phyloP scores from a whole-genome alignment of 73 alveolate species.

The Tetrahymena elliotti region DNA sequence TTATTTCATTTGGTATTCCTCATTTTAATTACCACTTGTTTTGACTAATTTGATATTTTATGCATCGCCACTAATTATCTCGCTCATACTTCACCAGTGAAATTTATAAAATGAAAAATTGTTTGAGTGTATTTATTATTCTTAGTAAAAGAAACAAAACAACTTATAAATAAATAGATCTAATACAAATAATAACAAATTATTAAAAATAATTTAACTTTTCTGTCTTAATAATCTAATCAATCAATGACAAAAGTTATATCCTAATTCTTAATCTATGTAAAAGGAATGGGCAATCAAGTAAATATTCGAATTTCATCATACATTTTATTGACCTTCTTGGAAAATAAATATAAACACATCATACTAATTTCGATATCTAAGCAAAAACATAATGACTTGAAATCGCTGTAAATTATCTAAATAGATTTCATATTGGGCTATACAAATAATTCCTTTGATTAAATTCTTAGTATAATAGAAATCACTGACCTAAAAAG shows the following conservation, averaged over 20 bases:
- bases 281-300: neutral
- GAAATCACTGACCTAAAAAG: no score
- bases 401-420: no score
- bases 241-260: neutral
- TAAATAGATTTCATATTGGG: no score
- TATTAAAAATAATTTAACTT: no score
- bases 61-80: neutral
- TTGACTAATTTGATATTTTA: neutral
- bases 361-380: neutral
- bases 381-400: no score
- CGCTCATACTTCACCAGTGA: neutral
- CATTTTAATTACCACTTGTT: neutral
- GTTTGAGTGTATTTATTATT: no score
- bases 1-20: neutral
- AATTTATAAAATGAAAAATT: no score
- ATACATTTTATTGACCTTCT: no score
- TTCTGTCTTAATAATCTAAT: no score
- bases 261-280: neutral
- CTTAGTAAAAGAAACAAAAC: neutral
- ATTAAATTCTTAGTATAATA: no score
- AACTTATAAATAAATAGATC: neutral
- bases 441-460: no score
- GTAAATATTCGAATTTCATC: neutral
- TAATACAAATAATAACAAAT: neutral
- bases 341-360: no score